These are phyloP conservation scores for Volvariella volvacea DNA, from an alignment of 1,284 basidiomycete species.

Conservation along the genomic window DNA sequence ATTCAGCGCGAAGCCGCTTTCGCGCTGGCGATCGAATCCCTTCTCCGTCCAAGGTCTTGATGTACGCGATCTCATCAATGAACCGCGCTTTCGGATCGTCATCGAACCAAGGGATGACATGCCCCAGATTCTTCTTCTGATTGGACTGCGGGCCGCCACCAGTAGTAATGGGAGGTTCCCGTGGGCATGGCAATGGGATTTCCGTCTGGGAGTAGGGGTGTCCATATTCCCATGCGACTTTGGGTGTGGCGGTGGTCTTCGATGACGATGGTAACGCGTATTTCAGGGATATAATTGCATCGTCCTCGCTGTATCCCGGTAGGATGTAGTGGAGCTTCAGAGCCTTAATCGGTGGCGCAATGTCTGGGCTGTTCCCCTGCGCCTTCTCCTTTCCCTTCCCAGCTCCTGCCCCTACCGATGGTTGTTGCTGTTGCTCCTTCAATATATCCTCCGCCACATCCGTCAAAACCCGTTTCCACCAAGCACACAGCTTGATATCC, in stretches of 20 bases:
- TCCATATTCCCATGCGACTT: slow-evolving; percentile 57
- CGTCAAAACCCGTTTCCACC: slow-evolving; percentile 83
- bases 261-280: slow-evolving; percentile 23
- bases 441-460: slow-evolving; percentile 38
- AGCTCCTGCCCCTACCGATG: no score
- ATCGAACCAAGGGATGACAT: slow-evolving; percentile 80
- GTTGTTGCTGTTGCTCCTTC: no score
- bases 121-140: slow-evolving; percentile 48
- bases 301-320: slow-evolving; percentile 65
- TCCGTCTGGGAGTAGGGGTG: slow-evolving; percentile 66
- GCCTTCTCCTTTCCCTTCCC: slow-evolving; percentile 5
- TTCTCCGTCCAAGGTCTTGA: slow-evolving; percentile 42
- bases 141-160: no score
- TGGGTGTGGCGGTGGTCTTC: slow-evolving; percentile 9
- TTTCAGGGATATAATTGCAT: slow-evolving; percentile 61
- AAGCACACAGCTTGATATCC: slow-evolving; percentile 80
- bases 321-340: slow-evolving; percentile 59
- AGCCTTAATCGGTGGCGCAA: slow-evolving; percentile 16
- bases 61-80: slow-evolving; percentile 78
- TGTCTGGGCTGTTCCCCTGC: no score
- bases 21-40: slow-evolving; percentile 54
- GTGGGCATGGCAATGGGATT: slow-evolving; percentile 52
- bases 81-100: slow-evolving; percentile 94
- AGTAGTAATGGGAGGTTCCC: slow-evolving; percentile 17
- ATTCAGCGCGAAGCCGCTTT: slow-evolving; percentile 40